phyloP scores from a whole-genome alignment of 2,329 filamentous ascomycete genomes.

The Ceratocystis lukuohia region DNA sequence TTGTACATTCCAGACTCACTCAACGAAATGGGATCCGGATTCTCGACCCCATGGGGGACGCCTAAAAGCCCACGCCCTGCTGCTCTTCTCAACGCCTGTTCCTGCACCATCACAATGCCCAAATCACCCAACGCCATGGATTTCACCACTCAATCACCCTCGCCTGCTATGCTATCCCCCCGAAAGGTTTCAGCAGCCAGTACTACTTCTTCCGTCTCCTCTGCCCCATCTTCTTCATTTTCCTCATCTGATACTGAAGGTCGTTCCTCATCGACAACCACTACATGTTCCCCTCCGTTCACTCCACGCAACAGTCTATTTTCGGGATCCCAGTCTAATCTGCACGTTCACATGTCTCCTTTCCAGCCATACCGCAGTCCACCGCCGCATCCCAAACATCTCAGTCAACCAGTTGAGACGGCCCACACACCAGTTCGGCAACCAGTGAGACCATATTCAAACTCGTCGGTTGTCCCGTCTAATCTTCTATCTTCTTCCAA shows the following conservation, averaged over 20 bases:
- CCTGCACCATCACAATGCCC: neutral
- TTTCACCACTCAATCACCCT: neutral
- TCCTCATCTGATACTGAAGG: neutral
- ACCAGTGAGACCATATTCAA: constrained; percentile 8
- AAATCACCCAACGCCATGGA: neutral
- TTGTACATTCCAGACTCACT: constrained; percentile 3
- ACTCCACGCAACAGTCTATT: constrained; percentile 6
- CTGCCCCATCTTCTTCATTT: neutral
- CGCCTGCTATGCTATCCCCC: neutral
- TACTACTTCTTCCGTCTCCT: neutral
- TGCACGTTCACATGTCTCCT: constrained; percentile 3
- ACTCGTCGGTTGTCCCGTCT: constrained; percentile 1
- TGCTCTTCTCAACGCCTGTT: neutral
- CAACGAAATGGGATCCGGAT: constrained; percentile 1
- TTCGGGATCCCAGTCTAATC: constrained; percentile 7
- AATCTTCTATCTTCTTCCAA: neutral
- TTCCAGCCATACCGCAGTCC: constrained; percentile 13
- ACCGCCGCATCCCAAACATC: constrained; percentile 9
- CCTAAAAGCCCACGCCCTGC: neutral
- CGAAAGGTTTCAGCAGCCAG: neutral
- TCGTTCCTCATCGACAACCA: neutral
- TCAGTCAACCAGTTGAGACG: constrained; percentile 14
- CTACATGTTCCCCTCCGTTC: neutral
- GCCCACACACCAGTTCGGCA: neutral
- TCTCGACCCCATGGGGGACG: neutral